phyloP scores from a whole-genome alignment of 2,329 filamentous ascomycete species.

The Aspergillus sp. region DNA sequence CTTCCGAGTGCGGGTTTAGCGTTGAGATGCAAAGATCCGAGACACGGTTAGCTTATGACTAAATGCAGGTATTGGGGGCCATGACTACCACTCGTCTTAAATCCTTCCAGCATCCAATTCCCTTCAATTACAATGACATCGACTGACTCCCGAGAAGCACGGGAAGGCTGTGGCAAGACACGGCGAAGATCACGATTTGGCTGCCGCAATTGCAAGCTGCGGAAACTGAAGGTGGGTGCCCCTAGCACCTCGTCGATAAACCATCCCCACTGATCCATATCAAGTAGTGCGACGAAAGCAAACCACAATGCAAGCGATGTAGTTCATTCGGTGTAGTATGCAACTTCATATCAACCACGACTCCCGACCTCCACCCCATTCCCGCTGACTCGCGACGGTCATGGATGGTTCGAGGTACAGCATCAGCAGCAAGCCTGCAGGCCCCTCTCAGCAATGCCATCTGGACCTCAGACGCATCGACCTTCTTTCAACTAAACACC shows the following conservation, averaged over 20 bases:
- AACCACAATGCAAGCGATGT: conserved; percentile 49
- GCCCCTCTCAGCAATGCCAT: conserved; percentile 33
- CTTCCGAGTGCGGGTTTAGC: conserved; percentile 19
- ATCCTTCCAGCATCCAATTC: not conserved
- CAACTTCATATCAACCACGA: conserved; percentile 40
- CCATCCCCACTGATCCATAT: not conserved
- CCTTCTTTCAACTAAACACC: conserved; percentile 40
- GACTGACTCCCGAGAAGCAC: not conserved
- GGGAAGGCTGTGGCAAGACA: not conserved
- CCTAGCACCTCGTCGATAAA: not conserved
- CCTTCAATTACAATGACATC: conserved; percentile 10
- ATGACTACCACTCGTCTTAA: not conserved
- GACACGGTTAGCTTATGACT: not conserved
- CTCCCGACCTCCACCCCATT: conserved; percentile 44
- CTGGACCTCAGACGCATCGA: conserved; percentile 39
- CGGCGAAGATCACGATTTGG: conserved; percentile 48
- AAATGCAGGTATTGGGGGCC: not conserved
- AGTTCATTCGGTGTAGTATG: conserved; percentile 49
- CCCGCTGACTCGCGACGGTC: conserved; percentile 22
- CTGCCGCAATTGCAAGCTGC: conserved; percentile 55
- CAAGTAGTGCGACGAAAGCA: conserved; percentile 52
- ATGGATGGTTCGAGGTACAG: conserved; percentile 23
- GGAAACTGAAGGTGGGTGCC: conserved; percentile 50
- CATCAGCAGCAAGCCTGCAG: conserved; percentile 18
- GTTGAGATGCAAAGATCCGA: not conserved